Evolutionary conservation across 352 stramenopile genomes (phyloP).

Genomic region (Phytophthora niederhauseri): DNA sequence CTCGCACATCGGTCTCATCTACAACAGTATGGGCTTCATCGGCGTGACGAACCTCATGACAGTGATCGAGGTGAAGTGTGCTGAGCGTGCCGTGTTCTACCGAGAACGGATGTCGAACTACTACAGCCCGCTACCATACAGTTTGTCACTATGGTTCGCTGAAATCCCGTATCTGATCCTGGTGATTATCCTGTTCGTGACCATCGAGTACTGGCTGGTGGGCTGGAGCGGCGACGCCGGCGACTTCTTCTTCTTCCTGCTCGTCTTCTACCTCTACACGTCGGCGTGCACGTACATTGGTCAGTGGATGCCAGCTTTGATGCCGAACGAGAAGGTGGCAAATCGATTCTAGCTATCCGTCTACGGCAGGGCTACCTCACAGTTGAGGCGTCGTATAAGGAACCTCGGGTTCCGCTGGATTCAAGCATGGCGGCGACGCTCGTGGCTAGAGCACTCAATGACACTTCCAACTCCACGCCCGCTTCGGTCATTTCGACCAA

Average conservation of each 20-base stretch:
- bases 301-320: slow-evolving; percentile 78
- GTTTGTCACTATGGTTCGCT: slow-evolving; percentile 62
- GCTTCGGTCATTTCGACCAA: no score
- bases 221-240: slow-evolving; percentile 38
- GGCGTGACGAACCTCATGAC: slow-evolving; percentile 65
- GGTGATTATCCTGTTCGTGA: slow-evolving; percentile 54
- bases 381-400: no score
- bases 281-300: slow-evolving; percentile 68
- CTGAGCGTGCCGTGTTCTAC: slow-evolving; percentile 61
- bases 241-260: slow-evolving; percentile 52
- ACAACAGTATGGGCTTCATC: slow-evolving; percentile 78
- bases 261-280: slow-evolving; percentile 67
- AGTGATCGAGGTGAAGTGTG: slow-evolving; percentile 51
- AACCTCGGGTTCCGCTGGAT: no score
- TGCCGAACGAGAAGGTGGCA: slow-evolving; percentile 76
- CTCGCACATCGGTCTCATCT: slow-evolving; percentile 72
- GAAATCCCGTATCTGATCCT: slow-evolving; percentile 69
- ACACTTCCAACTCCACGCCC: no score
- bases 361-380: no score
- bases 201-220: slow-evolving; percentile 72
- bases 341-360: no score
- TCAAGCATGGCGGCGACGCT: no score
- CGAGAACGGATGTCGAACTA: slow-evolving; percentile 75
- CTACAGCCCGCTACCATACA: slow-evolving; percentile 72
- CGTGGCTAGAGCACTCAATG: no score